Percentiles rank a stretch among this genome's conserved stretches.
Evolutionary conservation across 148 eudicot species (phyloP).

Genomic region (Rhododendron kiyosumense): DNA sequence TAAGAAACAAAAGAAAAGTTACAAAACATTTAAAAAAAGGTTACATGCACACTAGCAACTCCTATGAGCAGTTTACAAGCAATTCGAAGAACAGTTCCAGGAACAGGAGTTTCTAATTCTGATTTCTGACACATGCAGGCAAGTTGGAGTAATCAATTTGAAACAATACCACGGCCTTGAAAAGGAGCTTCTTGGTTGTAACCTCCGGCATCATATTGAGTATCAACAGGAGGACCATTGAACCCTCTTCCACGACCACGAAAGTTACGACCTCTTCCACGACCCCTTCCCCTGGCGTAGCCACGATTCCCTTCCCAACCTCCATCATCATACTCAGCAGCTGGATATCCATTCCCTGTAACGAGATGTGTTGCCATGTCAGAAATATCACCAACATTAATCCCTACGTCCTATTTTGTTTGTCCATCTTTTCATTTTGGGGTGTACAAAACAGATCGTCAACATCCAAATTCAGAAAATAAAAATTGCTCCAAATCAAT

Average conservation of each 20-base stretch:
- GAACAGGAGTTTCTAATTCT: background rate
- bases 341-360: conserved; percentile 66
- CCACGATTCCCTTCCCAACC: conserved; percentile 74
- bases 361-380: background rate
- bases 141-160: background rate
- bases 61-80: background rate
- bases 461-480: background rate
- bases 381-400: background rate
- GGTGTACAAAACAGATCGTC: background rate
- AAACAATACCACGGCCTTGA: conserved; percentile 46
- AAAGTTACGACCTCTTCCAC: conserved; percentile 67
- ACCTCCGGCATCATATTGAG: conserved; percentile 52
- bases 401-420: background rate
- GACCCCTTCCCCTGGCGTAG: conserved; percentile 67
- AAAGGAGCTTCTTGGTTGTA: conserved; percentile 48
- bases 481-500: background rate
- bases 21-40: background rate
- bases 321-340: conserved; percentile 68
- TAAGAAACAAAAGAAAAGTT: background rate
- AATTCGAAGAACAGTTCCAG: background rate
- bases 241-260: conserved; percentile 74
- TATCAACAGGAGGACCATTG: conserved; percentile 47
- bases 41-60: background rate
- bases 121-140: background rate
- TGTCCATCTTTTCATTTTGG: background rate